These are phyloP conservation scores for Wickerhamiella australiensis DNA, from an alignment of 805 yeast genomes.

Conservation along the genomic window DNA sequence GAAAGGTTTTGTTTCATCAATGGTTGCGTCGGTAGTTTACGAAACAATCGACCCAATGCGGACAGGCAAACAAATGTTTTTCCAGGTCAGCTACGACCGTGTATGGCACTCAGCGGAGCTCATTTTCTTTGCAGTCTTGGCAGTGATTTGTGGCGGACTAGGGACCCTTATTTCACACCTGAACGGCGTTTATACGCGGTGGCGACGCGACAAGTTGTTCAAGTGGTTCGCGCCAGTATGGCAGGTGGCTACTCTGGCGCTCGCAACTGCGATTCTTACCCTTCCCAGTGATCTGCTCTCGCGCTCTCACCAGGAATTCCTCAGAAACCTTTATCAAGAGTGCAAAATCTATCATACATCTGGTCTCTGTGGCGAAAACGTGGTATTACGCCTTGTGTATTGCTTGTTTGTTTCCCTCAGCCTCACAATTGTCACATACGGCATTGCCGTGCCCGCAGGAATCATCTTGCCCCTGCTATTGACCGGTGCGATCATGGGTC, in stretches of 20 bases:
- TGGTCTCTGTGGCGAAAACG: constrained; percentile 14
- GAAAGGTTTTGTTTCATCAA: constrained; percentile 73
- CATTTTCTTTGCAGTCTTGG: constrained; percentile 59
- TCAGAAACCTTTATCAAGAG: constrained; percentile 57
- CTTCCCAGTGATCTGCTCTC: constrained; percentile 46
- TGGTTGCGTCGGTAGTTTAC: constrained; percentile 53
- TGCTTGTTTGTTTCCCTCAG: constrained; percentile 42
- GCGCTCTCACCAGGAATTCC: constrained; percentile 41
- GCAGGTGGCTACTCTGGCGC: constrained; percentile 40
- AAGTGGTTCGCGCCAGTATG: constrained; percentile 26
- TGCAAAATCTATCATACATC: constrained; percentile 32
- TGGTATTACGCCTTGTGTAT: constrained; percentile 27
- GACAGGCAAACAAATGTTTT: constrained; percentile 43
- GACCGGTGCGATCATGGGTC: constrained; percentile 88
- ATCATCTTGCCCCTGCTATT: constrained; percentile 96
- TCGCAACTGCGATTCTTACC: constrained; percentile 42
- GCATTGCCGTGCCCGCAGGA: constrained; percentile 80
- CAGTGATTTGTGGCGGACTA: constrained; percentile 54
- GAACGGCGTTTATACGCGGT: constrained; percentile 32
- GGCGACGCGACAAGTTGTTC: constrained; percentile 17
- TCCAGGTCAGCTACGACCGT: constrained; percentile 54
- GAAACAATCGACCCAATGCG: constrained; percentile 41
- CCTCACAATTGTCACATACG: constrained; percentile 57
- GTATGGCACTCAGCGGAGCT: constrained; percentile 63
- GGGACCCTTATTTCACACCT: constrained; percentile 44